Conservation (phyloP, 2,329 filamentous ascomycete genomes). For the Paradendryphiella salina region DNA sequence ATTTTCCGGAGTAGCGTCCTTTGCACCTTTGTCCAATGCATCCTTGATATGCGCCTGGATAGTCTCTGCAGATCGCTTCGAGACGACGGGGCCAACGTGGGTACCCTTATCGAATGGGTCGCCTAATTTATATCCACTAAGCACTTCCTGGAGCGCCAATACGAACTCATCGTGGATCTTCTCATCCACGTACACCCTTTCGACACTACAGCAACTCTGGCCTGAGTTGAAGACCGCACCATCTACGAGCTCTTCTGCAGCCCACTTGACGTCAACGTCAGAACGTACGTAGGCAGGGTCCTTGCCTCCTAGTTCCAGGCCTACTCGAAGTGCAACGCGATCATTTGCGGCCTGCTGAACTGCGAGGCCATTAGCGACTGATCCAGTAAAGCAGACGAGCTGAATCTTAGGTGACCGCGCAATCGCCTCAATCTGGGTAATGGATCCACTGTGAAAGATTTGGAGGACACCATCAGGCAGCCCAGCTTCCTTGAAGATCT, state of each 20-base stretch:
- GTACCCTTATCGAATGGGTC: conserved; percentile 79
- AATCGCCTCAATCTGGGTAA: conserved; percentile 73
- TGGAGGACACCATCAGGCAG: conserved; percentile 83
- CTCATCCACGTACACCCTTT: conserved; percentile 88
- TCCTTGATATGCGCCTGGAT: conserved; percentile 81
- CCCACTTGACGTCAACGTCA: conserved; percentile 89
- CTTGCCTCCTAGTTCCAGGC: conserved; percentile 90
- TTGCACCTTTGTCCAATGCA: conserved; percentile 80
- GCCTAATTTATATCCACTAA: conserved; percentile 79
- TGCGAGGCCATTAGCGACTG: conserved; percentile 81
- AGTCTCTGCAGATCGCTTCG: conserved; percentile 72
- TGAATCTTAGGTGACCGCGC: conserved; percentile 76
- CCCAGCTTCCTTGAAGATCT: conserved; percentile 77
- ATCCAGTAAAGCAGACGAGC: conserved; percentile 90
- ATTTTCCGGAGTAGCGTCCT: conserved; percentile 81
- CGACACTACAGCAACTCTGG: conserved; percentile 94
- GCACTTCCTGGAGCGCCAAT: conserved; percentile 74
- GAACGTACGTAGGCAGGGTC: conserved; percentile 86
- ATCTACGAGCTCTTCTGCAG: conserved; percentile 91
- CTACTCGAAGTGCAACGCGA: conserved; percentile 76
- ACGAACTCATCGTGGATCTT: conserved; percentile 83
- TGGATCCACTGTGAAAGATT: conserved; percentile 87
- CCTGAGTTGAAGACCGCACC: conserved; percentile 97
- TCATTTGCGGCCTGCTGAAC: conserved; percentile 84
- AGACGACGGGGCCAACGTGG: conserved; percentile 86